phyloP scores from a whole-genome alignment of 345 rosid species.

The Ceriops decandra region DNA sequence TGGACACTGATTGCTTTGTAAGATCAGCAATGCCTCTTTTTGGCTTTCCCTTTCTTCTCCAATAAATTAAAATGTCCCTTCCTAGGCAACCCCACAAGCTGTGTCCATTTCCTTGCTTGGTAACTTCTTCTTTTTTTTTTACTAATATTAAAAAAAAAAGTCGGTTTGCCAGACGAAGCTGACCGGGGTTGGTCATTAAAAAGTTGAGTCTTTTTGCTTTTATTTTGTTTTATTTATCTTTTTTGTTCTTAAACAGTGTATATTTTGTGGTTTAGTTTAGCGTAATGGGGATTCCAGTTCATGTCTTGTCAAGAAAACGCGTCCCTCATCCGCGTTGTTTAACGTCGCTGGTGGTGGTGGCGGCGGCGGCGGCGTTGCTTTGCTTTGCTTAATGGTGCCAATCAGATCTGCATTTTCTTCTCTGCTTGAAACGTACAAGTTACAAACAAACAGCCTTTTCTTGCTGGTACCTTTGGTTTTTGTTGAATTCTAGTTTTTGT shows the following conservation, averaged over 20 bases:
- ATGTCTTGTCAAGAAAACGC: slow-evolving; percentile 54
- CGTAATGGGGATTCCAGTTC: slow-evolving; percentile 50
- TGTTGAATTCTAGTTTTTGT: not conserved
- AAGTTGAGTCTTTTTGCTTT: not conserved
- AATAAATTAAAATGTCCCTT: slow-evolving; percentile 10
- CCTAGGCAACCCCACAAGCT: slow-evolving; percentile 1
- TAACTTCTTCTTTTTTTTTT: not conserved
- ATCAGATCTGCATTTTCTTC: slow-evolving; percentile 4
- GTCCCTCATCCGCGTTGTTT: slow-evolving; percentile 45
- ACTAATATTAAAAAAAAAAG: not conserved
- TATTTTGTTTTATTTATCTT: slow-evolving; percentile 1
- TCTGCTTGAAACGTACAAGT: not conserved
- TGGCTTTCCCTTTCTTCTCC: slow-evolving; percentile 9
- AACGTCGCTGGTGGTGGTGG: slow-evolving; percentile 12
- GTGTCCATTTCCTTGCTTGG: not conserved
- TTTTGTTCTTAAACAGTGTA: not conserved
- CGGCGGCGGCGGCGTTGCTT: slow-evolving; percentile 3
- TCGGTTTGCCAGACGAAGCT: slow-evolving; percentile 33
- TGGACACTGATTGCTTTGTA: slow-evolving; percentile 24
- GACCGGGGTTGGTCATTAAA: slow-evolving; percentile 16
- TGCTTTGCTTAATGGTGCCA: slow-evolving; percentile 17
- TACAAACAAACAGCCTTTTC: slow-evolving; percentile 34
- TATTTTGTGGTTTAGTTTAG: not conserved
- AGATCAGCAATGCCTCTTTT: slow-evolving; percentile 40
- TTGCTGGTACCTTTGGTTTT: slow-evolving; percentile 13